Base-by-base conservation (phyloP, 305 asterid genomes). In the Withania somnifera region DNA sequence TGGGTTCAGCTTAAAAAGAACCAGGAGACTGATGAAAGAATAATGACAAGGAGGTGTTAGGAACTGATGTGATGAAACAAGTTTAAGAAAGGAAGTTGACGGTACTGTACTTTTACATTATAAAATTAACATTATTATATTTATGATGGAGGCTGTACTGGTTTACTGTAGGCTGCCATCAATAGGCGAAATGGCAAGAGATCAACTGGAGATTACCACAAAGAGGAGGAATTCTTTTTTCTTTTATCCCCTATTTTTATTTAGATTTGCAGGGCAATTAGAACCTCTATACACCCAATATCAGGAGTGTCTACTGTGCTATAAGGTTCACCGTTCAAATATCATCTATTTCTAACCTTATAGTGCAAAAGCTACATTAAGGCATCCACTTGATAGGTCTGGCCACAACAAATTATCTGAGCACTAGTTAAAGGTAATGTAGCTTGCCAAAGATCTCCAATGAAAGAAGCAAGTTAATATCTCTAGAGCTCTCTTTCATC, bases 231-330 rank as follows among this genome's bases (percentile, higher is more conserved):
- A 22, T 42, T 69, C 0, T 42, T 69, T 42, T 13, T 67, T 68
- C 30, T 20, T 68, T 20, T 68, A 5, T 10, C n/a, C 77, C 28
- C 54, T 38, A 32, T 40, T 68, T 40, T 40, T 69, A 56, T 69
- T 69, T 22, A 69, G 56, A 69, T 24, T 69, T 42, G 24, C 38
- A 17, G 36, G 78, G 78, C 40, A 69, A 20, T 42, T 22, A 71
- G 36, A 69, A 71, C 78, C 78, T 71, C 22, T 71, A 13, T 71
- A 71, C 57, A 71, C 38, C 19, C 78, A 71, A 71, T 71, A 71
- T 71, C 56, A 69, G 36, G 56, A 42, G 11, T 22, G 38, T 36
- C n/a, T 40, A 69, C 54, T 40, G 56, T 20, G 56, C 7, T 9
- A 56, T 69, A 40, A 69, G 56, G 78, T 69, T 22, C 78, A 6